These are phyloP conservation scores for Fraxinus baroniana DNA, from an alignment of 305 asterid genomes.

Conservation along the genomic window DNA sequence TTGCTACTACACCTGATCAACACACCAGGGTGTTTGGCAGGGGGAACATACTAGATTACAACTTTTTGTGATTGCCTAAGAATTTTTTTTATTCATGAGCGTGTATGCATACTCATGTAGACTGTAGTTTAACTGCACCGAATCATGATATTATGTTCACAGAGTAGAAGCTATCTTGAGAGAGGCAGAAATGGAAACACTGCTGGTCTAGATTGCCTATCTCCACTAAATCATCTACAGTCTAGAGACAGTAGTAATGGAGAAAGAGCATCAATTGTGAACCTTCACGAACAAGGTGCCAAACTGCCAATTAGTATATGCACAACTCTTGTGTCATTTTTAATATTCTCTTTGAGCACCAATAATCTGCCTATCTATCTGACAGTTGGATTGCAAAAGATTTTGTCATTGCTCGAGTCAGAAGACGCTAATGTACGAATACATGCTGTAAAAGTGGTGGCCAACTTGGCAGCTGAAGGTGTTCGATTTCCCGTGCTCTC, in stretches of 20 bases:
- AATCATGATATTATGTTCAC: constrained; percentile 19
- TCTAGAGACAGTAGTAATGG: constrained; percentile 61
- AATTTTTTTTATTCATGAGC: neutral
- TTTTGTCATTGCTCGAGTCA: constrained; percentile 88
- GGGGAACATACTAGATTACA: constrained; percentile 1
- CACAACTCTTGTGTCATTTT: neutral
- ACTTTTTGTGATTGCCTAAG: neutral
- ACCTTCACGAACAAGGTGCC: constrained; percentile 99
- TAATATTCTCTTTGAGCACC: constrained; percentile 9
- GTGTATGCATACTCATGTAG: neutral
- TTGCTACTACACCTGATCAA: constrained; percentile 3
- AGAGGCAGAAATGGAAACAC: constrained; percentile 57
- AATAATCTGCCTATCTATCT: constrained; percentile 23
- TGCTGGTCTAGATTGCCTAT: constrained; percentile 51
- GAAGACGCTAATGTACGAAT: constrained; percentile 87
- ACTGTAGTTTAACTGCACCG: neutral
- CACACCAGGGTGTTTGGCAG: neutral
- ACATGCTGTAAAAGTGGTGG: constrained; percentile 99
- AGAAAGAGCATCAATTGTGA: constrained; percentile 76
- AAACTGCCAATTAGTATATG: constrained; percentile 53
- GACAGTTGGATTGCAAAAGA: constrained; percentile 95
- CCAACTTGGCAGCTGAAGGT: constrained; percentile 99
- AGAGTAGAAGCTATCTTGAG: constrained; percentile 66
- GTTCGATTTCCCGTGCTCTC: constrained; percentile 24
- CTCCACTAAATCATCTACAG: constrained; percentile 61